Conservation (phyloP, 108 stramenopile species). For the Mayamaea pseudoterrestris region DNA sequence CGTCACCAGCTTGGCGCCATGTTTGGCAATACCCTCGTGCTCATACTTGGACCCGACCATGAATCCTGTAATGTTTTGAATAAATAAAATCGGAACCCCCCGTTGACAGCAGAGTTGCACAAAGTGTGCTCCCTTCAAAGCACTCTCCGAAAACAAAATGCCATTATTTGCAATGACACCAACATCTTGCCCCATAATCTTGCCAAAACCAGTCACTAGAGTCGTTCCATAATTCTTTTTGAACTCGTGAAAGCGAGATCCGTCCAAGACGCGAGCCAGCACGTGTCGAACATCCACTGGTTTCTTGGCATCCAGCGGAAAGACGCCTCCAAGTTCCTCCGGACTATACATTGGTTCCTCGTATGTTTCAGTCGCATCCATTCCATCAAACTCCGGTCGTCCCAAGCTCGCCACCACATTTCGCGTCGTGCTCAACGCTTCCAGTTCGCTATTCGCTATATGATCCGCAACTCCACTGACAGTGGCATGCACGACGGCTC, state of each 20-base stretch:
- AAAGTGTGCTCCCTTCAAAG: slow-evolving; percentile 94
- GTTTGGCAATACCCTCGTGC: slow-evolving; percentile 94
- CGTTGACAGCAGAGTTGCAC: slow-evolving; percentile 97
- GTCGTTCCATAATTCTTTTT: slow-evolving; percentile 91
- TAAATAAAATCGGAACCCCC: slow-evolving; percentile 88
- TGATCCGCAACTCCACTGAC: slow-evolving; percentile 93
- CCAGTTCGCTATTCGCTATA: slow-evolving; percentile 80
- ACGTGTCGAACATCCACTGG: slow-evolving; percentile 93
- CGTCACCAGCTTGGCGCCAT: slow-evolving; percentile 92
- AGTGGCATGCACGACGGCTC: slow-evolving; percentile 87
- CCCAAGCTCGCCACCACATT: slow-evolving; percentile 68
- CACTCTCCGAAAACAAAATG: slow-evolving; percentile 86
- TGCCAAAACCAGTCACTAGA: slow-evolving; percentile 91
- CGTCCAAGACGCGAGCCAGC: slow-evolving; percentile 90
- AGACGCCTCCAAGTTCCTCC: slow-evolving; percentile 79
- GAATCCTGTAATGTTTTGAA: slow-evolving; percentile 98
- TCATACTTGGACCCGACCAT: slow-evolving; percentile 96
- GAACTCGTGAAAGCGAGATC: slow-evolving; percentile 95
- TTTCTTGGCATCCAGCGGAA: slow-evolving; percentile 87
- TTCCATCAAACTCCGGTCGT: neutral
- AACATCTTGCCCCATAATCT: slow-evolving; percentile 84
- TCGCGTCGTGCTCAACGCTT: slow-evolving; percentile 77
- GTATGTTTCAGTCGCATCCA: slow-evolving; percentile 6
- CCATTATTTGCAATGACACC: slow-evolving; percentile 99
- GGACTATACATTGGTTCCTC: slow-evolving; percentile 88